phyloP scores from a whole-genome alignment of 768 basidiomycete genomes.

The Gloeostereum incarnatum region DNA sequence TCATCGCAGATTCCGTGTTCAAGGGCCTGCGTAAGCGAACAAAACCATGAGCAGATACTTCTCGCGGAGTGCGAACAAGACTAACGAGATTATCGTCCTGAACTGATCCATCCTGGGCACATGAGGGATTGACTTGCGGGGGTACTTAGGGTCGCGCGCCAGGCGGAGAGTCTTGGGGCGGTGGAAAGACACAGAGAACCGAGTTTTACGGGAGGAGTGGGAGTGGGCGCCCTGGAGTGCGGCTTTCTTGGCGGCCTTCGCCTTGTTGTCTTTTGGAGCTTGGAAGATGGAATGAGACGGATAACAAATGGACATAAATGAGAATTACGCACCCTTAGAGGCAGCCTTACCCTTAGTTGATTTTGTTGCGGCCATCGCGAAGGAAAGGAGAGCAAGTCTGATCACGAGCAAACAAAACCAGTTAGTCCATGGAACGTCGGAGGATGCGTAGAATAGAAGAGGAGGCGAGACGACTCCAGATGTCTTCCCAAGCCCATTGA shows the following conservation, averaged over 20 bases:
- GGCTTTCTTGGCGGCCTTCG: constrained; percentile 94
- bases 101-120: constrained; percentile 94
- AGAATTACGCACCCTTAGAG: constrained; percentile 29
- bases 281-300: not conserved
- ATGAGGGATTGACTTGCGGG: constrained; percentile 91
- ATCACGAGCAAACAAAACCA: too few relatives aligned
- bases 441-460: too few relatives aligned
- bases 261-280: constrained; percentile 50
- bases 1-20: constrained; percentile 98
- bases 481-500: too few relatives aligned
- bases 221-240: constrained; percentile 81
- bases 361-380: constrained; percentile 61
- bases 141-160: constrained; percentile 81
- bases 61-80: too few relatives aligned
- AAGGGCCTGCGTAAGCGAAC: constrained; percentile 66
- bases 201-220: constrained; percentile 70
- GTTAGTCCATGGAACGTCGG: too few relatives aligned
- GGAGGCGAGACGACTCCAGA: too few relatives aligned
- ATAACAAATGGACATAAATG: constrained; percentile 1
- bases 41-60: too few relatives aligned
- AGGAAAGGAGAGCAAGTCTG: constrained; percentile 2
- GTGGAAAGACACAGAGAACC: constrained; percentile 87
- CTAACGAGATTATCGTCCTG: constrained; percentile 86
- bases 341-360: constrained; percentile 53
- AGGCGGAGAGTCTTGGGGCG: constrained; percentile 91